Base-by-base conservation (phyloP, 345 rosid species). In the Theobroma cacao region DNA sequence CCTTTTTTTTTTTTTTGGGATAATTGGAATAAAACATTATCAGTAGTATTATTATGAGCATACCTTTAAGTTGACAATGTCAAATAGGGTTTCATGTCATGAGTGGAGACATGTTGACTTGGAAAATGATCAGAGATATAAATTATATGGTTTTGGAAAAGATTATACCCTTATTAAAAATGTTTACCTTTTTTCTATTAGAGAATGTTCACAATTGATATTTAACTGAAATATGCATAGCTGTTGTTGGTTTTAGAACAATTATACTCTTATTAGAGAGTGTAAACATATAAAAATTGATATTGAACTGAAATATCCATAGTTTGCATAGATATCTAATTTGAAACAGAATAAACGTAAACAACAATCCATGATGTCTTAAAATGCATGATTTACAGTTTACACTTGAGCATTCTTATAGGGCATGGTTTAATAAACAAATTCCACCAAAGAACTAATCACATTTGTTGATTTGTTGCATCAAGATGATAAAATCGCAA, bases 61-160 rank as follows among this genome's bases (percentile, higher is more conserved):
- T 86, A 95, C 99, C 94, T 95, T 93, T 89, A 95, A 75, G 84
- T 92, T 92, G 74, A 92, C 85, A 60, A 91, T 81, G 86, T 93
- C 99, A 78, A 95, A 92, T 31, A 95, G 86, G 80, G 98, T 95
- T 88, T 95, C 99, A 78, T 95, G 89, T 95, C 99, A 87, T 95
- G 99, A 78, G 99, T 98, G 78, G 99, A 95, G 76, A 91, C 96
- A 85, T 93, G 93, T 91, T 95, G 31, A 95, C 85, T 97, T 95
- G 89, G 65, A 66, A 77, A 61, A 36, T 4, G 53, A 81, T 34
- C 6, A 71, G 55, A 41, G 15, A 34, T 13, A 60, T 5, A 55
- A 14, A 56, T 31, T 47, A 45, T 69, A 28, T 15, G 2, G 26
- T 28, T 69, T 43, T 50, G 15, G 5, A 28, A 68, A 28, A 68